Evolutionary conservation across 169 alveolate genomes (phyloP), one percentile per base, ranked within the genome.

Genomic region (Babesia caballi): DNA sequence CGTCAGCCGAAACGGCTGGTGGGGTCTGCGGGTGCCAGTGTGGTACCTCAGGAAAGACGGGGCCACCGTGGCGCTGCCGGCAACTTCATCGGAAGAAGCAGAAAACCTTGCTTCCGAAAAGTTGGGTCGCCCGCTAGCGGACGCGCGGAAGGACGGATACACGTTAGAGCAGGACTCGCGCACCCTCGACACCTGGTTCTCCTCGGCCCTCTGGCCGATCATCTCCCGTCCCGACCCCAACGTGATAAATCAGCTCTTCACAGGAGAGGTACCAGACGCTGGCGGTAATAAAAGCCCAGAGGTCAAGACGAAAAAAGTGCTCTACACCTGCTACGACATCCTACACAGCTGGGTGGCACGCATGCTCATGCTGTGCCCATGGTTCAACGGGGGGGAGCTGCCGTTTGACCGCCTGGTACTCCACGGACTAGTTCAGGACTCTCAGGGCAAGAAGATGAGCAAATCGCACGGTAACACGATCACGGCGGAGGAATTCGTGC

Each of bases 131-230:
- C 9, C 57, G 6, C 0, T 54, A 1, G 21, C 17, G 19, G 82
- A 67, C 17, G 61, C 56, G 17, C 32, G 19, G 12, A 21, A 15
- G 14, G 38, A 27, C 3, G 82, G 73, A 32, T 77, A 67, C 42
- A 38, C 27, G n/a, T 0, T 58, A 14, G 54, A 36, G 38, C 58
- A 49, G 63, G 78, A 71, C 42, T 17, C 32, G 14, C 57, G 83
- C 25, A 61, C 66, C 4, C 33, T 81, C 9, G 88, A 81, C 53
- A 71, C 84, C 15, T 81, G 88, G 88, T 81, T 70, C 47, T 63
- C 80, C 2, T 81, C 88, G 4, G 61, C 84, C 0, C 51, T 81
- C 8, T 81, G 88, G 88, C 88, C 88, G 3, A 66, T 78, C 0
- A 53, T 9, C 1, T 4, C 66, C 11, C 5, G 40, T 3, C 60